Conservation (phyloP, 2,329 filamentous ascomycete genomes). For the Talaromyces piceae region DNA sequence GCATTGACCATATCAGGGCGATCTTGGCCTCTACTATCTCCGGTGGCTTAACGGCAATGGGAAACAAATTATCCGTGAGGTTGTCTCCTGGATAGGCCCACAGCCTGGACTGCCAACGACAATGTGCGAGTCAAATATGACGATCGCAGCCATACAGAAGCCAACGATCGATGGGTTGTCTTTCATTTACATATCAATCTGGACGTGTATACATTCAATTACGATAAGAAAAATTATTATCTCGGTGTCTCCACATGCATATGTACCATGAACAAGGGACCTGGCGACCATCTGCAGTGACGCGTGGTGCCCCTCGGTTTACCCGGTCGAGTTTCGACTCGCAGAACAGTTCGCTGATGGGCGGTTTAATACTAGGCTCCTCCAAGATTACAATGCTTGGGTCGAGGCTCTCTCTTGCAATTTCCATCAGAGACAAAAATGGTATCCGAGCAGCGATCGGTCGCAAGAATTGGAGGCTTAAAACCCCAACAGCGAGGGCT, state of each 20-base stretch:
- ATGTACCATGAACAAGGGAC: background rate
- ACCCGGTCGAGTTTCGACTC: background rate
- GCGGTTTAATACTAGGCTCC: background rate
- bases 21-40: background rate
- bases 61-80: background rate
- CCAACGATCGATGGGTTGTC: background rate
- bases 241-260: background rate
- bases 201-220: background rate
- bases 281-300: background rate
- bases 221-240: background rate
- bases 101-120: background rate
- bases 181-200: background rate
- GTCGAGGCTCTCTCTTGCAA: background rate
- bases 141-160: background rate
- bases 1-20: background rate
- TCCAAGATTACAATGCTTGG: background rate
- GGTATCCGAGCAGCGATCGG: too few species aligned
- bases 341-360: background rate
- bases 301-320: too few species aligned
- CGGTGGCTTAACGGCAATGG: background rate
- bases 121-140: background rate
- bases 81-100: background rate
- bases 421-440: too few species aligned
- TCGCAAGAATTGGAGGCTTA: too few species aligned
- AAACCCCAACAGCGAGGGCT: too few species aligned